A percentile compares a stretch with the other conserved stretches of the same genome.
Evolutionary conservation across 2,329 filamentous ascomycete genomes (phyloP).

Genomic region (Teratosphaeria viscida): DNA sequence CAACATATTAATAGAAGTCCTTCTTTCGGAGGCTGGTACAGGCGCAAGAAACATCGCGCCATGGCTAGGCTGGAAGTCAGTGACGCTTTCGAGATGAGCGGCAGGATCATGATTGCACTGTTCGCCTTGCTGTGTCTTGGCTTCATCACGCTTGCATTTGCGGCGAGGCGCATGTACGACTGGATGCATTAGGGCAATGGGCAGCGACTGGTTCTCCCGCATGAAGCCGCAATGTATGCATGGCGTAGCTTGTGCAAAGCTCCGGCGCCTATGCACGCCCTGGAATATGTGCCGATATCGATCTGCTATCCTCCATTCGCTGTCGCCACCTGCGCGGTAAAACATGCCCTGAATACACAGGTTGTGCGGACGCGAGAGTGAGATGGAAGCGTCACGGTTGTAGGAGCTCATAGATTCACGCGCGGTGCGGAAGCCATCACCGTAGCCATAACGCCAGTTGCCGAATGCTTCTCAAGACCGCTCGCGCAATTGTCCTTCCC

Average conservation of each 20-base stretch:
- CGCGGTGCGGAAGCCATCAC: constrained; percentile 4
- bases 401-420: constrained; percentile 4
- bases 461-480: constrained; percentile 3
- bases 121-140: constrained; percentile 25
- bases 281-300: neutral
- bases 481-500: neutral
- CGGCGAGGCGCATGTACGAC: constrained; percentile 11
- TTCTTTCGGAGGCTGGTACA: constrained; percentile 24
- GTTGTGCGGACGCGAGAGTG: neutral
- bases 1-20: neutral
- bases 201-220: neutral
- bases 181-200: constrained; percentile 7
- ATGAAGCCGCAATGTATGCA: neutral
- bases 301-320: neutral
- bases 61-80: constrained; percentile 51
- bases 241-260: neutral
- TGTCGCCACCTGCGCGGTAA: neutral
- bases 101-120: constrained; percentile 43
- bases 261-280: neutral
- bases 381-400: neutral
- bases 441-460: constrained; percentile 7
- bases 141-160: constrained; percentile 11
- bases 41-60: constrained; percentile 39
- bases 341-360: neutral
- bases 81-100: constrained; percentile 53